Evolutionary conservation across 192 early-diverging fungal genomes (phyloP).

Genomic region (Gryganskiella cystojenkinii): DNA sequence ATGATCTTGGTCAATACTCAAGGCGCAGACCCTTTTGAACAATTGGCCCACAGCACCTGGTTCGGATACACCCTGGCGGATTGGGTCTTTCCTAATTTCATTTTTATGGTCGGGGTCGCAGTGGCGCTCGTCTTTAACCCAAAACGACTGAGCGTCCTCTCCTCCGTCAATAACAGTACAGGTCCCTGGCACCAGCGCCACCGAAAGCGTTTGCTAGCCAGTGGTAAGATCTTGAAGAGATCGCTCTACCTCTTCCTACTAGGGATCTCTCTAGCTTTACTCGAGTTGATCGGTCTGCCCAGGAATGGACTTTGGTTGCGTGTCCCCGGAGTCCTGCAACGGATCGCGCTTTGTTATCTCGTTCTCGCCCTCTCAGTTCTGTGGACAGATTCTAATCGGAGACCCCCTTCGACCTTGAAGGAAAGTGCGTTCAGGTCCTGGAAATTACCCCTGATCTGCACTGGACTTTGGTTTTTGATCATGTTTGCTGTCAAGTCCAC

Average conservation of each 20-base stretch:
- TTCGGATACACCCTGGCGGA: conserved; percentile 60
- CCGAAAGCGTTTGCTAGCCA: neutral
- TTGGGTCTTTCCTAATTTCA: conserved; percentile 65
- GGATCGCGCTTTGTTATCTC: conserved; percentile 57
- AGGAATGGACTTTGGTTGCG: conserved; percentile 6
- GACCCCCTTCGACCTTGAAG: conserved; percentile 6
- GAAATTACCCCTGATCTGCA: conserved; percentile 15
- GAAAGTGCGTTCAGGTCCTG: too few species aligned
- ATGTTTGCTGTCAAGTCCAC: conserved; percentile 28
- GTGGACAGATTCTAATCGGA: conserved; percentile 21
- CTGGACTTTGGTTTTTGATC: conserved; percentile 30
- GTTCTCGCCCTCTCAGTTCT: conserved; percentile 29
- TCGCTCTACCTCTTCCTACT: conserved; percentile 41
- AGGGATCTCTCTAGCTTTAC: conserved; percentile 42
- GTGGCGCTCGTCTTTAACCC: conserved; percentile 36
- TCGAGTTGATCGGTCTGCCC: conserved; percentile 18
- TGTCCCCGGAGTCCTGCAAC: conserved; percentile 58
- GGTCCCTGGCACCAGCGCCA: conserved; percentile 4
- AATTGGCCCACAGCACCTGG: conserved; percentile 55
- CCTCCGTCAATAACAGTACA: too few species aligned
- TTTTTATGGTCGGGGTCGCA: conserved; percentile 63
- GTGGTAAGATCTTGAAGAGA: conserved; percentile 36
- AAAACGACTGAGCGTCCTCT: neutral
- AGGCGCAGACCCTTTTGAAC: conserved; percentile 38
- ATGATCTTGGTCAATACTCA: conserved; percentile 68